A percentile compares a stretch with the other conserved stretches of the same genome.
Evolutionary conservation across 306 rosid species (phyloP).

Genomic region (Pterocarpus santalinus): DNA sequence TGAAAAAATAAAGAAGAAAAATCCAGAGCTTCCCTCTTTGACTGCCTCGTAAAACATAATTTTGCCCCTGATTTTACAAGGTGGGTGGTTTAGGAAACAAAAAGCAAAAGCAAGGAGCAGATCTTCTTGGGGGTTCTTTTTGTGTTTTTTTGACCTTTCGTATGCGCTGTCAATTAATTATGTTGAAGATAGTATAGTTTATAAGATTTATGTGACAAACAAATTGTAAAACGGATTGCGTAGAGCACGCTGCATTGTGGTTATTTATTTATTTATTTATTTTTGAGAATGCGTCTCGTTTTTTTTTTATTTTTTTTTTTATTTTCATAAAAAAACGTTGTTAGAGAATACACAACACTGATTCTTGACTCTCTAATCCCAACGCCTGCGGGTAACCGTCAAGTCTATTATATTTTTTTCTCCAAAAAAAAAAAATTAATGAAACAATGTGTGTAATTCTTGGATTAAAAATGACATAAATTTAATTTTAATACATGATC

Average conservation of each 20-base stretch:
- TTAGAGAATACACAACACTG: background rate
- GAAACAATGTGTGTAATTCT: too few species aligned
- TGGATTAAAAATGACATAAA: too few species aligned
- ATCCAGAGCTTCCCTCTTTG: conserved; percentile 59
- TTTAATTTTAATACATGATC: too few species aligned
- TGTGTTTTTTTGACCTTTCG: conserved; percentile 34
- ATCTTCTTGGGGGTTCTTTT: conserved; percentile 62
- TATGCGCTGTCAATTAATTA: background rate
- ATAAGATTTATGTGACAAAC: background rate
- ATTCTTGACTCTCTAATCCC: background rate
- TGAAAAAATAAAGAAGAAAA: conserved; percentile 18
- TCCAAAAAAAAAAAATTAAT: too few species aligned
- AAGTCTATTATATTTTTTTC: too few species aligned
- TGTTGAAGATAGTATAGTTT: background rate
- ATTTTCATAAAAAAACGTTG: too few species aligned
- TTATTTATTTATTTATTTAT: background rate
- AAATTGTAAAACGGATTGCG: background rate
- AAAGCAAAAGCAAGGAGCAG: conserved; percentile 74
- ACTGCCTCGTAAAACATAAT: conserved; percentile 84
- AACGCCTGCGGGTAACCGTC: background rate
- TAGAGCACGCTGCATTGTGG: background rate
- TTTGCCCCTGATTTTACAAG: conserved; percentile 52
- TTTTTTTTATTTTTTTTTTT: too few species aligned
- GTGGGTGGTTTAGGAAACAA: conserved; percentile 63
- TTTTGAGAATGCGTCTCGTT: background rate